These are phyloP conservation scores for Cladosporium phlei DNA, from an alignment of 2,329 filamentous ascomycete genomes.

Conservation along the genomic window DNA sequence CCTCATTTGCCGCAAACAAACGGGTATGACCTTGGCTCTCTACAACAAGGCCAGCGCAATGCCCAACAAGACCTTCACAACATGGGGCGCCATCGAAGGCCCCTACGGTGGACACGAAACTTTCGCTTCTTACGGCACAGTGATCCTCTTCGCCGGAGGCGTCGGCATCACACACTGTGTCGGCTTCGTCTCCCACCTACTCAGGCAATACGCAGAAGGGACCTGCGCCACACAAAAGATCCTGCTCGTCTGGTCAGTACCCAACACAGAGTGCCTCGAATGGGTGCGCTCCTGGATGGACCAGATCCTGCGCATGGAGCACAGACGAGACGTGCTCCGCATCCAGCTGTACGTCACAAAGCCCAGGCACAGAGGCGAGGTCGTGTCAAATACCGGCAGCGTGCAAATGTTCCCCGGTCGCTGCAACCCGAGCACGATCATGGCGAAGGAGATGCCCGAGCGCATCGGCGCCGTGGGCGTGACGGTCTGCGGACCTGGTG, in stretches of 20 bases:
- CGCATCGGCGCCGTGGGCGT: slow-evolving; percentile 57
- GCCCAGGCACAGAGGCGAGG: slow-evolving; percentile 51
- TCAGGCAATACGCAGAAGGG: slow-evolving; percentile 62
- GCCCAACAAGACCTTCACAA: slow-evolving; percentile 57
- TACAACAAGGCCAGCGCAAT: slow-evolving; percentile 62
- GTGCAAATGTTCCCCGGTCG: slow-evolving; percentile 60
- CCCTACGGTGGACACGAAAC: slow-evolving; percentile 69
- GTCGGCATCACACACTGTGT: slow-evolving; percentile 78
- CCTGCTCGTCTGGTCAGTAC: slow-evolving; percentile 73
- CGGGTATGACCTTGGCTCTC: slow-evolving; percentile 66
- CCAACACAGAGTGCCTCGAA: slow-evolving; percentile 60
- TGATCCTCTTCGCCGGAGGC: slow-evolving; percentile 73
- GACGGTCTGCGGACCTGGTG: slow-evolving; percentile 59
- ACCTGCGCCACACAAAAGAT: slow-evolving; percentile 68
- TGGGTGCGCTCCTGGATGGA: slow-evolving; percentile 66
- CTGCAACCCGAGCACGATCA: slow-evolving; percentile 50
- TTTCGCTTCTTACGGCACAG: slow-evolving; percentile 71
- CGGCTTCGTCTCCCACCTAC: slow-evolving; percentile 67
- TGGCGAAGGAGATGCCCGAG: slow-evolving; percentile 53
- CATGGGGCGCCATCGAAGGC: slow-evolving; percentile 66
- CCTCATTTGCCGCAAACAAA: slow-evolving; percentile 68
- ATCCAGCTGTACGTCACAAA: slow-evolving; percentile 61
- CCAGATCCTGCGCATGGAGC: slow-evolving; percentile 55
- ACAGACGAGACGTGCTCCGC: slow-evolving; percentile 54
- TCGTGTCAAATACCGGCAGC: slow-evolving; percentile 51